A percentile compares a stretch with the other conserved stretches of the same genome.
Evolutionary conservation across 1,139 yeast genomes (phyloP).

Genomic region (Hyphopichia fennica): DNA sequence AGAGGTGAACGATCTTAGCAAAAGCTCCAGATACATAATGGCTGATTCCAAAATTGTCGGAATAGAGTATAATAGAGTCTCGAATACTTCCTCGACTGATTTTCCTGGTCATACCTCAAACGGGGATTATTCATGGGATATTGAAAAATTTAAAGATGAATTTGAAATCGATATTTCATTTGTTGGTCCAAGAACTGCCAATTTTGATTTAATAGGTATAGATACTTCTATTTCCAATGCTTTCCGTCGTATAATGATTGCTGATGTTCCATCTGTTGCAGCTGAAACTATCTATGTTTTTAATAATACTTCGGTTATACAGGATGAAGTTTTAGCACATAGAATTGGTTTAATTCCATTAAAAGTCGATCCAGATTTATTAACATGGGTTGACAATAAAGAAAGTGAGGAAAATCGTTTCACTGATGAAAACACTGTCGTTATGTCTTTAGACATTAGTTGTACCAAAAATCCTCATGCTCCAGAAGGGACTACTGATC

Average conservation of each 20-base stretch:
- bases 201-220: slow-evolving; percentile 81
- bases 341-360: slow-evolving; percentile 91
- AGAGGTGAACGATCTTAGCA: not conserved
- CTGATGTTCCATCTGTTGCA: slow-evolving; percentile 96
- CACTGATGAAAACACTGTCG: slow-evolving; percentile 87
- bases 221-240: slow-evolving; percentile 96
- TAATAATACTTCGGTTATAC: slow-evolving; percentile 94
- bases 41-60: slow-evolving; percentile 65
- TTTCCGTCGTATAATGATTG: slow-evolving; percentile 92
- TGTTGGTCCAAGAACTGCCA: slow-evolving; percentile 69
- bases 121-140: slow-evolving; percentile 77
- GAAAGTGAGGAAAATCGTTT: slow-evolving; percentile 67
- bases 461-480: slow-evolving; percentile 89
- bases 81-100: slow-evolving; percentile 83
- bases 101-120: slow-evolving; percentile 77
- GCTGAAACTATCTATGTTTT: slow-evolving; percentile 87
- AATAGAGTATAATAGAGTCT: slow-evolving; percentile 87
- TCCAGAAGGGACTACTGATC: slow-evolving; percentile 75
- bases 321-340: slow-evolving; percentile 95
- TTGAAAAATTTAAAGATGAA: slow-evolving; percentile 70
- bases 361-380: slow-evolving; percentile 85
- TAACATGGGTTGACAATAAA: slow-evolving; percentile 71
- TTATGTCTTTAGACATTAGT: slow-evolving; percentile 73
- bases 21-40: slow-evolving; percentile 18
- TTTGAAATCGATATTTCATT: slow-evolving; percentile 71